Evolutionary conservation across 176 grass and related monocot genomes (phyloP).

Genomic region (Lolium multiflorum): DNA sequence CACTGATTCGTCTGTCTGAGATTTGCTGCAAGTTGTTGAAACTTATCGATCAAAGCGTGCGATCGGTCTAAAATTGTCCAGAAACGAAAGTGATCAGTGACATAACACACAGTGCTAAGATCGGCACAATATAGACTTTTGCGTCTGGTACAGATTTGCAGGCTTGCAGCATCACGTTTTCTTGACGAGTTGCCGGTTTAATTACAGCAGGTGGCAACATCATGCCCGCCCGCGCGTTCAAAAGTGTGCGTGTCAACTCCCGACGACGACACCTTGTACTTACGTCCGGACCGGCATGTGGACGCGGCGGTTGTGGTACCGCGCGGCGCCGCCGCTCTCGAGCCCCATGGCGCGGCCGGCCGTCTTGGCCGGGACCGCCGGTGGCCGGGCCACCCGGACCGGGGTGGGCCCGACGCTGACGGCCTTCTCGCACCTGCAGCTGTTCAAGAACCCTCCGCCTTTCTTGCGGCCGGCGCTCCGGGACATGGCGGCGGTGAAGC

Average conservation of each 20-base stretch:
- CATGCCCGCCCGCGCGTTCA: neutral
- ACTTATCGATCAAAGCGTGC: neutral
- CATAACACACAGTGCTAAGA: neutral
- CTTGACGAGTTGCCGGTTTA: neutral
- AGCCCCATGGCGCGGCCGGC: constrained; percentile 6
- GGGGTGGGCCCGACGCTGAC: constrained; percentile 64
- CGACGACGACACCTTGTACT: neutral
- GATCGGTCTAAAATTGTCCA: constrained; percentile 7
- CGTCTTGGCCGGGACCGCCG: neutral
- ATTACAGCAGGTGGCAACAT: neutral
- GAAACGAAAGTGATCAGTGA: neutral
- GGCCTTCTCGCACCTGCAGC: constrained; percentile 79
- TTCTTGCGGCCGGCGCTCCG: constrained; percentile 46
- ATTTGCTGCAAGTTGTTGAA: neutral
- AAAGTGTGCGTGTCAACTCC: neutral
- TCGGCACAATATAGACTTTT: neutral
- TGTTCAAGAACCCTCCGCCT: constrained; percentile 44
- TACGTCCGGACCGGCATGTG: constrained; percentile 46
- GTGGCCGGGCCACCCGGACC: constrained; percentile 45
- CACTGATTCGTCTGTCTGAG: neutral
- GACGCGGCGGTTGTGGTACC: constrained; percentile 28
- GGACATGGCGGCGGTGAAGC: constrained; percentile 55
- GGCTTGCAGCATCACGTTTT: neutral
- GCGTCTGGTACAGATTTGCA: neutral
- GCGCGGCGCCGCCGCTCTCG: neutral